These are phyloP conservation scores for Lepiota venenata DNA, from an alignment of 768 basidiomycete species.

Conservation along the genomic window DNA sequence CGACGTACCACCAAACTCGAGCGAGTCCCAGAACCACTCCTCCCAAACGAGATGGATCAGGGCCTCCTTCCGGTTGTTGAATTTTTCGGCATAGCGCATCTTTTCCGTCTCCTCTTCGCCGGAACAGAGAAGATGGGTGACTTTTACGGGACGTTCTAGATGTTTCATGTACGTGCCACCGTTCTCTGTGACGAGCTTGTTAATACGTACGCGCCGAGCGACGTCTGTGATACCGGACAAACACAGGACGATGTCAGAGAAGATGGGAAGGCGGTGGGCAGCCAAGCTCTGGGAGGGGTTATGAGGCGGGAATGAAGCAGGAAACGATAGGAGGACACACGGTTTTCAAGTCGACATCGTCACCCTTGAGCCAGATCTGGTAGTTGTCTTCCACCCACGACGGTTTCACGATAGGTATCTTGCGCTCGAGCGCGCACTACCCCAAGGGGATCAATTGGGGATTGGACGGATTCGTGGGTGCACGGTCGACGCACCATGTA, in stretches of 20 bases:
- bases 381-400: conserved; percentile 77
- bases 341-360: conserved; percentile 66
- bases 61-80: conserved; percentile 66
- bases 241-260: conserved; percentile 66
- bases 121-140: conserved; percentile 84
- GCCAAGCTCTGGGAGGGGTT: conserved; percentile 46
- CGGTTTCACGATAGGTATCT: conserved; percentile 75
- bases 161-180: conserved; percentile 73
- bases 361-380: conserved; percentile 73
- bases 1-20: conserved; percentile 65
- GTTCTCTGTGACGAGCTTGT: conserved; percentile 50
- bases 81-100: conserved; percentile 75
- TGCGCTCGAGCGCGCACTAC: conserved; percentile 80
- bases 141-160: conserved; percentile 71
- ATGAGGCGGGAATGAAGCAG: not conserved
- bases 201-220: conserved; percentile 57
- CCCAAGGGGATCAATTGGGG: conserved; percentile 8
- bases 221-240: conserved; percentile 74
- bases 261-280: conserved; percentile 65
- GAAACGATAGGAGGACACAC: conserved; percentile 33
- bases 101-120: conserved; percentile 69
- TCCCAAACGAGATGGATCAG: conserved; percentile 85
- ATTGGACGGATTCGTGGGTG: not conserved
- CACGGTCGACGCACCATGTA: conserved; percentile 62
- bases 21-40: conserved; percentile 95